These are phyloP conservation scores for Orbilia javanica DNA, from an alignment of 2,329 filamentous ascomycete species.

Conservation along the genomic window DNA sequence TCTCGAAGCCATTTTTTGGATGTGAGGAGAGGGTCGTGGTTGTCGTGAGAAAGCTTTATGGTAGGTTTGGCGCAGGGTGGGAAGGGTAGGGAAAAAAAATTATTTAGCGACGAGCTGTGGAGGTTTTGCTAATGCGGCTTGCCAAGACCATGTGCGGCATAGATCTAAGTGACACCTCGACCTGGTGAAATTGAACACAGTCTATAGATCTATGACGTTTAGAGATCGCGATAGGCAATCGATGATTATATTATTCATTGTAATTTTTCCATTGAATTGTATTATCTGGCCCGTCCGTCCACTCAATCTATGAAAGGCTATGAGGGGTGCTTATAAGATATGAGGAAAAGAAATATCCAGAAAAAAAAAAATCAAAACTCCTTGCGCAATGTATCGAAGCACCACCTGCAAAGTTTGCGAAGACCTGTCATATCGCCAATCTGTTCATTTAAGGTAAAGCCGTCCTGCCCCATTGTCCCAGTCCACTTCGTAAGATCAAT, in stretches of 20 bases:
- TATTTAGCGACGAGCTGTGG: slow-evolving; percentile 9
- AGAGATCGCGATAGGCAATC: not conserved
- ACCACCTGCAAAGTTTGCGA: slow-evolving; percentile 13
- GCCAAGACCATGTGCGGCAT: slow-evolving; percentile 14
- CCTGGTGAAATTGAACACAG: not conserved
- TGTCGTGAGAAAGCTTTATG: slow-evolving; percentile 9
- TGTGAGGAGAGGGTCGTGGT: not conserved
- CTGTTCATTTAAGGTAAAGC: slow-evolving; percentile 13
- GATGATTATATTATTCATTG: not conserved
- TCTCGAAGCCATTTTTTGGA: slow-evolving; percentile 47
- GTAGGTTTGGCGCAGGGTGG: not conserved
- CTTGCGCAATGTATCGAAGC: slow-evolving; percentile 23
- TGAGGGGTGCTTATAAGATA: not conserved
- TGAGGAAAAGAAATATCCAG: not conserved
- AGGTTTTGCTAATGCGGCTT: slow-evolving; percentile 9
- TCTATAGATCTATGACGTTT: not conserved
- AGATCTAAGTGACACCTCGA: not conserved
- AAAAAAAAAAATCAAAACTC: slow-evolving; percentile 6
- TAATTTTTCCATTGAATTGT: not conserved
- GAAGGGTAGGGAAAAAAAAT: not conserved
- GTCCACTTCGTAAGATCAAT: slow-evolving; percentile 20
- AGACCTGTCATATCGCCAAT: slow-evolving; percentile 24
- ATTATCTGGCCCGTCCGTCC: not conserved
- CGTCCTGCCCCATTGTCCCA: slow-evolving; percentile 20
- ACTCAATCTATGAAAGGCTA: not conserved